phyloP scores from a whole-genome alignment of 2,329 filamentous ascomycete species.

The Epichloe uncinata region DNA sequence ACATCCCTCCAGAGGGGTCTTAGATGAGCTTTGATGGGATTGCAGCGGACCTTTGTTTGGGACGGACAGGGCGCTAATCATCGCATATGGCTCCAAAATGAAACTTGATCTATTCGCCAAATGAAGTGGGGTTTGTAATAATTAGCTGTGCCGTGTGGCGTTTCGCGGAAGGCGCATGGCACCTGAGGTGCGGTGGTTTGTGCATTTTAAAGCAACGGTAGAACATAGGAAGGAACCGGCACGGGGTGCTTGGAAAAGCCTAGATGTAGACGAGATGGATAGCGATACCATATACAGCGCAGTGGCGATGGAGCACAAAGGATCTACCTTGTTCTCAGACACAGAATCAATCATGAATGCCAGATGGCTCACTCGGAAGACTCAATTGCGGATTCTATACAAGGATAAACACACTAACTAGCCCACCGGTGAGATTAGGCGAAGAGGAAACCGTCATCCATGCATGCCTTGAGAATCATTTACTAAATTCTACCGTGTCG shows the following conservation, averaged over 20 bases:
- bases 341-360: too few relatives aligned
- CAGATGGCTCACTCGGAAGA: too few relatives aligned
- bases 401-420: too few relatives aligned
- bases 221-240: not conserved
- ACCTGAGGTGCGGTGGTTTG: not conserved
- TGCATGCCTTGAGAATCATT: too few relatives aligned
- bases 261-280: not conserved
- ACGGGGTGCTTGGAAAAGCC: not conserved
- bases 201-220: not conserved
- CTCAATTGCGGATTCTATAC: too few relatives aligned
- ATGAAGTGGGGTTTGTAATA: not conserved
- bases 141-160: not conserved
- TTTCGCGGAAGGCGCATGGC: not conserved
- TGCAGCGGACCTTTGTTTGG: not conserved
- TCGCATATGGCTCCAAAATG: too few relatives aligned
- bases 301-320: not conserved
- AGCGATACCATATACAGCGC: not conserved
- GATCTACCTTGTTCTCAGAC: too few relatives aligned
- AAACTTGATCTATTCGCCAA: not conserved
- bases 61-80: not conserved
- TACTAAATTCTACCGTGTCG: too few relatives aligned
- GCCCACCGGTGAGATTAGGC: too few relatives aligned
- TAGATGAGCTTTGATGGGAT: not conserved
- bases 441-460: too few relatives aligned
- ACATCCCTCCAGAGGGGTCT: slow-evolving; percentile 23